phyloP scores from a whole-genome alignment of 2,329 filamentous ascomycete genomes.

The Verticillium longisporum region DNA sequence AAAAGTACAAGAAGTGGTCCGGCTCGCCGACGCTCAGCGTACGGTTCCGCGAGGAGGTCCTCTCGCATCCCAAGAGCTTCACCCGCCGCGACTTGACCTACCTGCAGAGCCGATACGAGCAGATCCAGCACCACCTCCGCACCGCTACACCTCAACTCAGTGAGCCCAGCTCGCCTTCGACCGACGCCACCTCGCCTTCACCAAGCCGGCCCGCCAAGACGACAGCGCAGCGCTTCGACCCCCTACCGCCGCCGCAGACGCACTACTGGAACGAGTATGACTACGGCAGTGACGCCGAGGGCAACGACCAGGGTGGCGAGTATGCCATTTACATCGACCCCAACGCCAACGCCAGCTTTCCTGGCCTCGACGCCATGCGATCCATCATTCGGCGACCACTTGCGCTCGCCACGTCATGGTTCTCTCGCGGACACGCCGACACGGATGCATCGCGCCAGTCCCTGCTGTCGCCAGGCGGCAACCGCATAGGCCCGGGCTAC shows the following conservation, averaged over 20 bases:
- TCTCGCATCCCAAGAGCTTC: constrained; percentile 64
- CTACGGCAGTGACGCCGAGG: constrained; percentile 63
- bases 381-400: constrained; percentile 42
- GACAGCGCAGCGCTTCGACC: background rate
- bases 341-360: constrained; percentile 56
- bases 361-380: constrained; percentile 56
- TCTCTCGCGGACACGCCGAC: constrained; percentile 20
- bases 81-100: constrained; percentile 56
- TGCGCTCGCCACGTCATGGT: constrained; percentile 45
- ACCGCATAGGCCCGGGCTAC: constrained; percentile 4
- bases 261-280: constrained; percentile 87
- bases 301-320: constrained; percentile 40
- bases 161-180: constrained; percentile 31
- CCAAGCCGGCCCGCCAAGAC: background rate
- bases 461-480: background rate
- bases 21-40: constrained; percentile 58
- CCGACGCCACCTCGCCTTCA: constrained; percentile 12
- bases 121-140: constrained; percentile 40
- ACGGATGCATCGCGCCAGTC: background rate
- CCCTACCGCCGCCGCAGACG: constrained; percentile 19
- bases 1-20: constrained; percentile 89
- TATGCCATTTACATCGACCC: constrained; percentile 74
- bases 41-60: constrained; percentile 61
- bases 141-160: constrained; percentile 33
- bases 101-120: constrained; percentile 43